Conservation (phyloP, 2,329 filamentous ascomycete species). For the Fusarium sp. region DNA sequence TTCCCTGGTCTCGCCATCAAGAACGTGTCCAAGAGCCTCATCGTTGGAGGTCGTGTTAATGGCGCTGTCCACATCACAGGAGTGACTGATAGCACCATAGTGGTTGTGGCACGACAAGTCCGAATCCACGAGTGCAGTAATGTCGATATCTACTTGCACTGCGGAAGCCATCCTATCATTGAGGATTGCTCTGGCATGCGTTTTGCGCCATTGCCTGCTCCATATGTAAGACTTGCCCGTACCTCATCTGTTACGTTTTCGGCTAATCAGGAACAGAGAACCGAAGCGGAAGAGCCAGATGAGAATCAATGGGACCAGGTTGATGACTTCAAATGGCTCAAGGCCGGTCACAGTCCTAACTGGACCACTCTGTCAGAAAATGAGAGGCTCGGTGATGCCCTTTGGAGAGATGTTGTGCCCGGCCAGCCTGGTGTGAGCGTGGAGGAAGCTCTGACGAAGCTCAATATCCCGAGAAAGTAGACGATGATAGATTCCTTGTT, state of each 20-base stretch:
- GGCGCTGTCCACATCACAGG: slow-evolving; percentile 88
- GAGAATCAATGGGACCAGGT: slow-evolving; percentile 88
- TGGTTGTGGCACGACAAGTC: slow-evolving; percentile 87
- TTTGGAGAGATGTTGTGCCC: slow-evolving; percentile 77
- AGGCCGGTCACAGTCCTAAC: slow-evolving; percentile 85
- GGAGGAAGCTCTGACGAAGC: slow-evolving; percentile 72
- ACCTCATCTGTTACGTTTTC: background rate
- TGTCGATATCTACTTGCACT: slow-evolving; percentile 86
- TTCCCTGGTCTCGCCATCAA: slow-evolving; percentile 79
- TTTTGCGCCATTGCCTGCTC: slow-evolving; percentile 80
- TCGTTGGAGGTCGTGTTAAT: slow-evolving; percentile 81
- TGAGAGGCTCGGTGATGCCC: slow-evolving; percentile 68
- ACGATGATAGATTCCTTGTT: background rate
- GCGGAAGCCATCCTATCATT: slow-evolving; percentile 88
- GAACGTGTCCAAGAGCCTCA: slow-evolving; percentile 75
- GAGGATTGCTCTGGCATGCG: slow-evolving; percentile 84
- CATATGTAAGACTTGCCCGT: slow-evolving; percentile 69
- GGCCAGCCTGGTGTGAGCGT: slow-evolving; percentile 72
- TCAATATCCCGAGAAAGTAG: slow-evolving; percentile 55
- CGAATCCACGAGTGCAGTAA: slow-evolving; percentile 89
- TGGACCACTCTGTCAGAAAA: slow-evolving; percentile 78
- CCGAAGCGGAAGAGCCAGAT: slow-evolving; percentile 48
- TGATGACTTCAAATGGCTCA: slow-evolving; percentile 98
- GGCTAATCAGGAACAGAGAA: slow-evolving; percentile 38
- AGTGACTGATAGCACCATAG: slow-evolving; percentile 77